phyloP scores from a whole-genome alignment of 2,329 filamentous ascomycete genomes.

The Apiospora saccharicola region DNA sequence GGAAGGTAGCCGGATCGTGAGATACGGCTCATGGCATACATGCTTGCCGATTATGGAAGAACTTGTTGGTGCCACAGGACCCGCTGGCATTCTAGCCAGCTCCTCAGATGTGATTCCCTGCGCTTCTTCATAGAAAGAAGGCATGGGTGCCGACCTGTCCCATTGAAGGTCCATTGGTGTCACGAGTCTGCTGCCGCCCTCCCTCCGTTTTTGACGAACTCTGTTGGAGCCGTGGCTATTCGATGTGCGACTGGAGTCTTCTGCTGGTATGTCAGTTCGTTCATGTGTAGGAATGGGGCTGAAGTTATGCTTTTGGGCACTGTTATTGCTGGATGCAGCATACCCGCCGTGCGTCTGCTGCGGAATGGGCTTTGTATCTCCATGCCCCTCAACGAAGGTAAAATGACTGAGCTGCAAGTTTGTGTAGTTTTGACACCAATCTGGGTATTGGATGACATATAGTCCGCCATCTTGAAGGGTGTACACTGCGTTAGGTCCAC shows the following conservation, averaged over 20 bases:
- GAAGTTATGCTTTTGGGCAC: not conserved
- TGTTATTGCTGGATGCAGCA: not conserved
- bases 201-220: not conserved
- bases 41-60: not conserved
- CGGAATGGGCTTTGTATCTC: not conserved
- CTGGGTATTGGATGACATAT: not conserved
- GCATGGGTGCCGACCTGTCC: not conserved
- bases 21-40: not conserved
- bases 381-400: not conserved
- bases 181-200: not conserved
- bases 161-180: not conserved
- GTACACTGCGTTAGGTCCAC: not conserved
- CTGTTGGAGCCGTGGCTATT: not conserved
- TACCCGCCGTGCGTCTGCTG: not conserved
- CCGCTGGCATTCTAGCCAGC: constrained; percentile 1
- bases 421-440: not conserved
- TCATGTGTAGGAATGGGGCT: not conserved
- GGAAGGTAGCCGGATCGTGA: not conserved
- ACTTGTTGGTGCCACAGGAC: not conserved
- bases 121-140: not conserved
- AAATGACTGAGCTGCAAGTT: constrained; percentile 1
- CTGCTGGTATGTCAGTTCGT: not conserved
- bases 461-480: not conserved
- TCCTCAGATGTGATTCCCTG: not conserved
- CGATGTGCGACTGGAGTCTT: not conserved